phyloP scores from a whole-genome alignment of 805 yeast genomes.

The Phaffomyces thermotolerans region DNA sequence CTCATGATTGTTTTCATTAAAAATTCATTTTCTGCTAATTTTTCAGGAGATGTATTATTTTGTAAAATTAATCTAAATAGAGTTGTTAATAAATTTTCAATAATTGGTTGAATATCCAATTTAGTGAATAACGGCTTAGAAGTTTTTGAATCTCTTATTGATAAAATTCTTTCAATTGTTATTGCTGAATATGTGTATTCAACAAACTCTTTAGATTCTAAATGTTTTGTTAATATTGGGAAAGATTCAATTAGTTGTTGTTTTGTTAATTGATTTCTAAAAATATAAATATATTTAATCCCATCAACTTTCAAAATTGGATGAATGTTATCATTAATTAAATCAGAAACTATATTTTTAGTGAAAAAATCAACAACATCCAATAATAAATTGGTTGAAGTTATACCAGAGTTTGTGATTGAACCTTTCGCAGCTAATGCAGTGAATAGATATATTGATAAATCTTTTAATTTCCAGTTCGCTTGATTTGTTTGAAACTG shows the following conservation, averaged over 20 bases:
- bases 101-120: constrained; percentile 59
- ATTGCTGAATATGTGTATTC: constrained; percentile 92
- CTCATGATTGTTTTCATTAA: constrained; percentile 86
- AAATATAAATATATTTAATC: constrained; percentile 79
- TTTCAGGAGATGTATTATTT: constrained; percentile 68
- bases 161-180: constrained; percentile 80
- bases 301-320: constrained; percentile 89
- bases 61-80: constrained; percentile 61
- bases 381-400: constrained; percentile 74
- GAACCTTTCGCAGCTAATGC: constrained; percentile 89
- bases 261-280: constrained; percentile 89
- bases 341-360: constrained; percentile 74
- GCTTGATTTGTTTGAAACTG: constrained; percentile 35
- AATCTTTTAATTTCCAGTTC: constrained; percentile 82
- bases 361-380: constrained; percentile 86
- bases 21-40: constrained; percentile 91
- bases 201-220: constrained; percentile 61
- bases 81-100: constrained; percentile 53
- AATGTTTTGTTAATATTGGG: constrained; percentile 68
- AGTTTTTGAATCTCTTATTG: constrained; percentile 52
- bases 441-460: constrained; percentile 78
- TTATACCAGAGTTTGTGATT: constrained; percentile 78
- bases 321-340: constrained; percentile 49
- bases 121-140: constrained; percentile 60
- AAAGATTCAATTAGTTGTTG: constrained; percentile 72